phyloP scores from a whole-genome alignment of 768 basidiomycete species.

The Thelephora aurantiotincta region DNA sequence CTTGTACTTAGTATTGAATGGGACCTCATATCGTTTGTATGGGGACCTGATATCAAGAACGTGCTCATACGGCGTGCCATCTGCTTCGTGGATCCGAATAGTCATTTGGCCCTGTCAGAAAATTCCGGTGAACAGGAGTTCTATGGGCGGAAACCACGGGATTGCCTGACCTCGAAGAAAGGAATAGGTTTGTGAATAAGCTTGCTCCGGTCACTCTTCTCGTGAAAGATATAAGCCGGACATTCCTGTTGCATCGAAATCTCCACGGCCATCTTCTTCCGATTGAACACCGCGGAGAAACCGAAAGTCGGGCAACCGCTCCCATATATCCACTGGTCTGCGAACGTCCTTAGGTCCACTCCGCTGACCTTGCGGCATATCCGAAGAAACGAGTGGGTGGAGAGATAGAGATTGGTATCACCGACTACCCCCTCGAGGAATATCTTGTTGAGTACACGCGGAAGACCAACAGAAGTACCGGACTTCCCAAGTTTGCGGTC shows the following conservation, averaged over 20 bases:
- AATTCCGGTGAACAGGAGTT: background rate
- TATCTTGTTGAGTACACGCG: conserved; percentile 88
- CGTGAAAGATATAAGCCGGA: conserved; percentile 53
- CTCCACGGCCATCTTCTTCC: conserved; percentile 97
- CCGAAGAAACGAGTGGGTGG: conserved; percentile 81
- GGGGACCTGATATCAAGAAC: conserved; percentile 79
- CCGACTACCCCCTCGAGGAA: conserved; percentile 90
- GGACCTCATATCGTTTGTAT: conserved; percentile 93
- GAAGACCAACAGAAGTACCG: conserved; percentile 87
- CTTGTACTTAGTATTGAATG: conserved; percentile 97
- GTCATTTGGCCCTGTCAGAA: conserved; percentile 81
- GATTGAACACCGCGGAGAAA: conserved; percentile 84
- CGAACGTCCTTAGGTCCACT: conserved; percentile 78
- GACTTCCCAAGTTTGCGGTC: conserved; percentile 90
- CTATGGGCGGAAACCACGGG: background rate
- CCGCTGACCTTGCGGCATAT: conserved; percentile 91
- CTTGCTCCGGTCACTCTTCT: conserved; percentile 55
- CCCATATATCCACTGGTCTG: conserved; percentile 99
- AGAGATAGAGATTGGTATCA: conserved; percentile 73
- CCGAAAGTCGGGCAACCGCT: conserved; percentile 89
- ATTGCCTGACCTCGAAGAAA: conserved; percentile 62
- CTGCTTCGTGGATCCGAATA: conserved; percentile 96
- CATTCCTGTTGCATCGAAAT: conserved; percentile 86
- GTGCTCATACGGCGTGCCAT: conserved; percentile 98
- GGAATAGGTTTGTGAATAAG: conserved; percentile 65